Conservation (phyloP, 768 basidiomycete genomes). For the Amanita subjunquillea region DNA sequence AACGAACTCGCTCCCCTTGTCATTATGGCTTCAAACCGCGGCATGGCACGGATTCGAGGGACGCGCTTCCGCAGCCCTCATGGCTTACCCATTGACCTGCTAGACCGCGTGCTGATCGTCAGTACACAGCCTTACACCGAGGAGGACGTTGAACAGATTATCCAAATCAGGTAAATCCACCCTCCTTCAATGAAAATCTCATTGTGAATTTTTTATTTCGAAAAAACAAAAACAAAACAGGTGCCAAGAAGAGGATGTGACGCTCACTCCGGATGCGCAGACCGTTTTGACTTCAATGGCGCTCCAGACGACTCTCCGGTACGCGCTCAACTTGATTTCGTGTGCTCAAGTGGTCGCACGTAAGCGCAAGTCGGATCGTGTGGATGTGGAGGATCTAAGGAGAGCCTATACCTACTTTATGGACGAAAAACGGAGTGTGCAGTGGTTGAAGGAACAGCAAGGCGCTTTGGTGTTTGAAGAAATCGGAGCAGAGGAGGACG, state of each 20-base stretch:
- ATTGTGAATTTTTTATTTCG: background rate
- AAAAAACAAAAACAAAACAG: conserved; percentile 23
- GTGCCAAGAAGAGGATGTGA: conserved; percentile 93
- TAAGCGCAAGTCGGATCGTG: conserved; percentile 73
- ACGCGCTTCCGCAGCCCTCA: conserved; percentile 52
- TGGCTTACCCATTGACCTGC: conserved; percentile 87
- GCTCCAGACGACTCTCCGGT: conserved; percentile 80
- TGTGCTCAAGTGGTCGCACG: conserved; percentile 80
- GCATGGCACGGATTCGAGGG: conserved; percentile 89
- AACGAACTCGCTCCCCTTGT: conserved; percentile 90
- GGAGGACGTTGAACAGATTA: conserved; percentile 84
- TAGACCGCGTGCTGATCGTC: conserved; percentile 94
- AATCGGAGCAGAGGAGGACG: conserved; percentile 56
- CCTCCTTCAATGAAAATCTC: too few relatives aligned
- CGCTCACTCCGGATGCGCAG: conserved; percentile 60
- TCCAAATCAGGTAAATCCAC: conserved; percentile 54
- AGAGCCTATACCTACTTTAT: conserved; percentile 84
- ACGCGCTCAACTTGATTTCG: conserved; percentile 91
- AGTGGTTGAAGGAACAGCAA: conserved; percentile 80
- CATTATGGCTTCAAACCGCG: conserved; percentile 97
- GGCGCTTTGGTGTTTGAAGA: conserved; percentile 65
- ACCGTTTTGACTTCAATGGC: conserved; percentile 87
- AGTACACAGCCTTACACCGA: conserved; percentile 79
- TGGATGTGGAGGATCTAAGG: conserved; percentile 76
- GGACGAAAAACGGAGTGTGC: conserved; percentile 87